Evolutionary conservation across 2,329 filamentous ascomycete species (phyloP).

Genomic region (Pseudogymnoascus sp.): DNA sequence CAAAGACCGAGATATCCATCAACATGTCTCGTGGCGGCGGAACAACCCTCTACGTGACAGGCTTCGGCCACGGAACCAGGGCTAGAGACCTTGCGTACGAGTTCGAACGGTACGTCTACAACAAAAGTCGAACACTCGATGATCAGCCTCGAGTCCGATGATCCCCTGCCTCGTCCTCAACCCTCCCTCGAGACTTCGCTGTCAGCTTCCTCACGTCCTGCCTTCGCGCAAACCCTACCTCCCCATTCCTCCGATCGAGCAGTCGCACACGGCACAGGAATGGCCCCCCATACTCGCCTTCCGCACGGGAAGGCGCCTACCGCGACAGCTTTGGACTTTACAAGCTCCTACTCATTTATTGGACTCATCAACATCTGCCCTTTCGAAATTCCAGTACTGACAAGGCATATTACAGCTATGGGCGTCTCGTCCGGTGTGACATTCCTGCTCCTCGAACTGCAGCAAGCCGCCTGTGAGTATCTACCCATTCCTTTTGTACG

Average conservation of each 20-base stretch:
- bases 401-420: constrained; percentile 60
- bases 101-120: constrained; percentile 97
- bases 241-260: constrained; percentile 34
- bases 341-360: constrained; percentile 13
- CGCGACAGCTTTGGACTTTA: constrained; percentile 18
- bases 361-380: constrained; percentile 14
- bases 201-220: constrained; percentile 38
- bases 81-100: constrained; percentile 99
- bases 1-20: not conserved
- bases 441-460: constrained; percentile 94
- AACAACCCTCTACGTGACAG: constrained; percentile 95
- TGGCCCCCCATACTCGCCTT: constrained; percentile 10
- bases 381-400: constrained; percentile 21
- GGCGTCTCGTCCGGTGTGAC: constrained; percentile 94
- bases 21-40: constrained; percentile 85
- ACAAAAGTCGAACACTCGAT: constrained; percentile 42
- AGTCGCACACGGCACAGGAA: constrained; percentile 23
- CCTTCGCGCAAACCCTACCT: constrained; percentile 31
- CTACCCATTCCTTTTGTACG: constrained; percentile 18
- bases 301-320: constrained; percentile 16
- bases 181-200: constrained; percentile 36
- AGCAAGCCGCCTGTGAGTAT: constrained; percentile 84
- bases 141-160: constrained; percentile 32
- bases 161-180: constrained; percentile 32
- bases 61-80: constrained; percentile 97